Base-by-base conservation (phyloP, 305 asterid species). In the Petunia hybrid region DNA sequence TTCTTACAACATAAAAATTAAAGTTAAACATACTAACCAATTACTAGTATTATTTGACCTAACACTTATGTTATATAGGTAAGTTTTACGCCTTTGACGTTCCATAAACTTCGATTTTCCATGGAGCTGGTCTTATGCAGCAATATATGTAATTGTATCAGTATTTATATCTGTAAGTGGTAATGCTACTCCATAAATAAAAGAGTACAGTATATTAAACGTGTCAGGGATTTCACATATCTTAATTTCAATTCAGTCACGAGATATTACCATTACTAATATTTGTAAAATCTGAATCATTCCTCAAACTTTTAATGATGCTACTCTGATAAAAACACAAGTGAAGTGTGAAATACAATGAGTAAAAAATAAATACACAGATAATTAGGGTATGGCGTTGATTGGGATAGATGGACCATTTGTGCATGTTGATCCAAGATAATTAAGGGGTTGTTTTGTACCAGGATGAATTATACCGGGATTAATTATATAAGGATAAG, bases 361-460 rank as follows among this genome's bases (percentile, higher is more conserved):
- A 38, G 2, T 10, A 38, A 12, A 38, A 12, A 80, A 14, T 53
- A 53, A 6, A 64, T 36, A 64, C 61, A 61, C 74, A 83, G 76
- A 69, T 82, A 71, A 83, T 76, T 73, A 70, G 82, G 81, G 84
- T 31, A 60, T 87, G 88, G 85, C 87, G 82, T 77, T 87, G 89
- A 89, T 86, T 86, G 91, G 41, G 91, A 87, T 86, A 80, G 84
- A 82, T 86, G 87, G 75, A 73, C 78, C 46, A 70, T 22, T 45
- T 70, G 31, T 22, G 31, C 31, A 22, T 22, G 31, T 22, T 22
- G 31, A 22, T 22, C 8, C 8, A 9, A 55, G 2, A 55, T 0
- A 3, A 9, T 55, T 55, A 55, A 7, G 60, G 61, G 61, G 3
- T 55, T 55, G 61, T n/a, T 55, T 2, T 0, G 61, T n/a, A 13